Percentiles rank a stretch among this genome's conserved stretches.
Conservation (phyloP, 805 yeast species). For the Cyberlindnera veronae region DNA sequence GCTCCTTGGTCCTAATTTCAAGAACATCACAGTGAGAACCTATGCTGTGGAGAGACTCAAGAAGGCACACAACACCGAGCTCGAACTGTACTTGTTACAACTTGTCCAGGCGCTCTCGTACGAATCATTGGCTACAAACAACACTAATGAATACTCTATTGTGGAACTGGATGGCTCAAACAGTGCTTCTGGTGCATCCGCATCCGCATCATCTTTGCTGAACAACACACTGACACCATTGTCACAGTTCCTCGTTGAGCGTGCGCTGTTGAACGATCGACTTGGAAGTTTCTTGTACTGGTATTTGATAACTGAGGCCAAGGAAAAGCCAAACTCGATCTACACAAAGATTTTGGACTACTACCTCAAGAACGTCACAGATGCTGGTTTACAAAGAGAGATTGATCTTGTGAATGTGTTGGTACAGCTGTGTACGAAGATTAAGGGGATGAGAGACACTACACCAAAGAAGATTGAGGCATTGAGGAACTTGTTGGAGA, state of each 20-base stretch:
- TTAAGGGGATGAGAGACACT: conserved; percentile 68
- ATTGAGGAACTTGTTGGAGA: conserved; percentile 43
- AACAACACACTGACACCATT: conserved; percentile 48
- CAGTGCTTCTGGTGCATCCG: too few relatives aligned
- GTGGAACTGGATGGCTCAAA: conserved; percentile 30
- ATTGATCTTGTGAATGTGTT: conserved; percentile 64
- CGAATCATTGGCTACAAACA: conserved; percentile 38
- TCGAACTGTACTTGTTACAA: conserved; percentile 80
- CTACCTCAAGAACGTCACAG: conserved; percentile 36
- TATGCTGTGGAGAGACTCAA: conserved; percentile 85
- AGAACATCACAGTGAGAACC: conserved; percentile 67
- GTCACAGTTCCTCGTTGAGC: conserved; percentile 69
- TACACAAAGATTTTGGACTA: conserved; percentile 46
- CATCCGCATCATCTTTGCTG: conserved; percentile 22
- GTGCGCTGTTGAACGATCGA: conserved; percentile 60
- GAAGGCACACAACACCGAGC: conserved; percentile 74
- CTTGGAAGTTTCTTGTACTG: conserved; percentile 86
- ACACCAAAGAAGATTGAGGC: conserved; percentile 73
- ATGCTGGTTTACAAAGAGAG: conserved; percentile 47
- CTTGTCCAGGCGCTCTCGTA: conserved; percentile 88
- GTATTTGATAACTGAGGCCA: conserved; percentile 86
- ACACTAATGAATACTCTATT: conserved; percentile 36
- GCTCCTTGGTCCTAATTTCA: conserved; percentile 73
- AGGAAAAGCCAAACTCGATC: conserved; percentile 51
- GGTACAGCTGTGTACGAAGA: conserved; percentile 58